Conservation (phyloP, 768 basidiomycete genomes). For the Pisolithus orientalis region DNA sequence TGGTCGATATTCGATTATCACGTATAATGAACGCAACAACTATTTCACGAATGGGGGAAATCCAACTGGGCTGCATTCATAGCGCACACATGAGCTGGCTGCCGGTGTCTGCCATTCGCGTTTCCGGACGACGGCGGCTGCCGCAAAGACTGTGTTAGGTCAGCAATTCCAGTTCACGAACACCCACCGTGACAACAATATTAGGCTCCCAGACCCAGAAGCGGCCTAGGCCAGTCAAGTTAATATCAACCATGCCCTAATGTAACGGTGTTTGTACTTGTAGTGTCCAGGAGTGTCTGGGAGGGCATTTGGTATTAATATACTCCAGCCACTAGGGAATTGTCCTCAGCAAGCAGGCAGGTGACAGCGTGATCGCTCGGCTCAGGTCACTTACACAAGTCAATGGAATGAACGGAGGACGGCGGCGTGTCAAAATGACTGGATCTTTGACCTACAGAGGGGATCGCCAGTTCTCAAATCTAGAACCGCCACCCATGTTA, state of each 20-base stretch:
- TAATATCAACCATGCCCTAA: background rate
- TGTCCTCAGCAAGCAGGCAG: constrained; percentile 92
- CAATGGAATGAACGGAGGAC: constrained; percentile 79
- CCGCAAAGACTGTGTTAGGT: background rate
- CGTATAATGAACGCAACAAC: too few relatives aligned
- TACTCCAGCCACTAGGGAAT: constrained; percentile 85
- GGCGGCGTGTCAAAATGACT: constrained; percentile 67
- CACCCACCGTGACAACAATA: background rate
- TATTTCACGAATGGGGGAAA: too few relatives aligned
- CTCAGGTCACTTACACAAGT: constrained; percentile 70
- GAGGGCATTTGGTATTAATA: too few relatives aligned
- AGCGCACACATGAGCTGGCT: background rate
- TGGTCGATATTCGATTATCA: too few relatives aligned
- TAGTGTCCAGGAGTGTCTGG: too few relatives aligned
- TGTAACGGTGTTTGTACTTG: background rate
- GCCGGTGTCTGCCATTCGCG: too few relatives aligned
- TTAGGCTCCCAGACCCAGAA: background rate
- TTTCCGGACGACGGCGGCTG: background rate
- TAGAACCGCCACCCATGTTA: constrained; percentile 71
- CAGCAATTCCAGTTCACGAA: background rate
- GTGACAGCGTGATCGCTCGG: constrained; percentile 87
- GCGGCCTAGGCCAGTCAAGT: background rate
- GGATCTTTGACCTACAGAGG: constrained; percentile 45
- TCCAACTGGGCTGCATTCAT: too few relatives aligned
- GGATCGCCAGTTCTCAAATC: constrained; percentile 63